Evolutionary conservation across 495 filamentous ascomycete genomes (phyloP), one percentile per base, ranked within the genome.

Genomic region (Hypoxylon crocopeplum): DNA sequence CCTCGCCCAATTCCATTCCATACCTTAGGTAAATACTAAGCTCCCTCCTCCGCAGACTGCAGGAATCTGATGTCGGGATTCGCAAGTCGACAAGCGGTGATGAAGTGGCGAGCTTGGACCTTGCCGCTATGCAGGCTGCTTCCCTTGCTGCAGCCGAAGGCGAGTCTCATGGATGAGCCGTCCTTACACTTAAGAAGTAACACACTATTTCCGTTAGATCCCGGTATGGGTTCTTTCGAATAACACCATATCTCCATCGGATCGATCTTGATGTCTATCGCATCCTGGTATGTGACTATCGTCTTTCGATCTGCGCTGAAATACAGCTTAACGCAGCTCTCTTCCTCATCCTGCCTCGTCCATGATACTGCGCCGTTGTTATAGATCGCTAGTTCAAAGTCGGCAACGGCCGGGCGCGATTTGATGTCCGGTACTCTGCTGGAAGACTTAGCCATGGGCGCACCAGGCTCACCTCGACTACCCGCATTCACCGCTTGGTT

Each of bases 61-160:
- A n/a, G n/a, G n/a, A n/a, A n/a, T n/a, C n/a, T 38, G 10, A 76
- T 60, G 1, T 34, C 40, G 7, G 50, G 45, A 17, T 73, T 75
- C 41, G 70, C 61, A n/a, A n/a, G n/a, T n/a, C n/a, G n/a, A n/a
- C n/a, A n/a, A n/a, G n/a, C n/a, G n/a, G n/a, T n/a, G n/a, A 67
- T 70, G 12, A 79, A 74, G 6, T 60, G 40, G n/a, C 70, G 53
- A 5, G 56, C 60, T 15, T 77, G 75, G 12, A 75, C 49, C 40
- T 54, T 55, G 4, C 75, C 75, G 16, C 33, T 64, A 34, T 64
- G 51, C 10, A 60, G 13, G 13, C 62, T 63, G 37, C 62, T 70
- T 19, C 53, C 55, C 20, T 21, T 21, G 8, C 48, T 48, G 21
- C 66, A 65, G 34, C 58, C 51, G 45, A 70, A 70, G n/a, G 58